Evolutionary conservation across 495 filamentous ascomycete genomes (phyloP), one percentile per base, ranked within the genome.

Genomic region (Trichoderma erinaceum): DNA sequence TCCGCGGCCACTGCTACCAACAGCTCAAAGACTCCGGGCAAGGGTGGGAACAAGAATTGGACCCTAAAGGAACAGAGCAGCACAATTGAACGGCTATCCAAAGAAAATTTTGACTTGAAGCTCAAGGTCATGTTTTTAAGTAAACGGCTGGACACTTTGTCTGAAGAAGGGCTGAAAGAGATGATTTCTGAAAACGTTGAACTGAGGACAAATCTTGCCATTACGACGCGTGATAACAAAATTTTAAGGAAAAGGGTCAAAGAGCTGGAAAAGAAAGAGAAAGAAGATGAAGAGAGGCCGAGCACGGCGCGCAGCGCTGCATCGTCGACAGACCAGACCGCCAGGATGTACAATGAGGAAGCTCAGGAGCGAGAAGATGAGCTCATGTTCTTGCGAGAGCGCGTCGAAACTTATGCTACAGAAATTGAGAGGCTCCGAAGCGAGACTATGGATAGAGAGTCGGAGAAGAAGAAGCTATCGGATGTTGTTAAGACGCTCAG

Each of bases 131-230:
- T 97, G 80, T 98, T 96, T 73, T 85, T 99, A 41, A 95, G 93
- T 73, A 92, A 97, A 72, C 90, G 94, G 12, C 78, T 99, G 35
- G 92, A 96, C 78, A 91, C 92, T 73, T 89, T 93, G 48, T 97
- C 92, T 11, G 96, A 98, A 75, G 96, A 99, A 76, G 92, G 93
- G 65, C 89, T 98, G 75, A 96, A 96, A 78, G 93, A 97, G 74
- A 93, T 97, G 89, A 94, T 97, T 70, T 90, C 90, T 25, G 93
- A 98, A 78, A 99, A 97, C 76, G 92, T 97, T 16, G 93, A 98
- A 75, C 82, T 97, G 67, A 93, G 93, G 74, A 96, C 94, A 3
- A 89, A 91, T 64, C 87, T 97, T 68, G 86, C 93, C 13, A 90
- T 93, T 64, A 83, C 91, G 41, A 91, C 94, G 75, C 90, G 96